Base-by-base conservation (phyloP, 2,329 filamentous ascomycete species). In the Pezicula carpinea region DNA sequence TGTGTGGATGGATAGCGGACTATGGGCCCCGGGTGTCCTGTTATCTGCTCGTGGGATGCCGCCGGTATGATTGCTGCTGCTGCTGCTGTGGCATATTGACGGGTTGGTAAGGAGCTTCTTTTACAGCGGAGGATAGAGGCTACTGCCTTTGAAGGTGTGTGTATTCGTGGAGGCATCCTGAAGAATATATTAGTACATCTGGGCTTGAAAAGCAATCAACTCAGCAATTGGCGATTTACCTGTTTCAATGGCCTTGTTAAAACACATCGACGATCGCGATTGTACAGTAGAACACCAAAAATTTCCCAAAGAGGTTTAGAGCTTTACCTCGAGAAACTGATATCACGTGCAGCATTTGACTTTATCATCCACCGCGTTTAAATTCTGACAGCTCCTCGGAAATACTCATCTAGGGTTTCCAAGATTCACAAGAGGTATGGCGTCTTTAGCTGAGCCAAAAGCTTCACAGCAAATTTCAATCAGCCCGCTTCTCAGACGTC, bases 401-500 rank as follows among this genome's bases (percentile, higher is more conserved):
- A 10, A 29, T 29, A 29, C 8, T 29, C 26, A 8, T 10, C 18
- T 38, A 17, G 17, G 2, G 10, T 18, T 38, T 21, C 14, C 10
- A 38, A 26, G 17, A n/a, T 41, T 39, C 21, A 40, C 17, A 44
- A 39, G n/a, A 17, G 49, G 43, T 8, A 62, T 61, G 59, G 35
- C 46, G 43, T 47, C 53, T 26, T 19, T 36, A 36, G 46, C 48
- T 17, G 58, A 58, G 46, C 46, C 52, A 47, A 53, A 43, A 49
- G 53, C 56, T 53, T 47, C 56, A 23, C 49, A 57, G 29, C 49
- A 50, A 21, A 54, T 64, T 10, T 60, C 58, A 58, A 86, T 91
- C 66, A 87, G 86, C 55, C 81, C 83, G 33, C 73, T 92, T 26
- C 77, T 92, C 49, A 82, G 82, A 61, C 80, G 85, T 49, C 74